Evolutionary conservation across 768 basidiomycete species (phyloP), one percentile per base, ranked within the genome.

Genomic region (Boletus rubropictus): DNA sequence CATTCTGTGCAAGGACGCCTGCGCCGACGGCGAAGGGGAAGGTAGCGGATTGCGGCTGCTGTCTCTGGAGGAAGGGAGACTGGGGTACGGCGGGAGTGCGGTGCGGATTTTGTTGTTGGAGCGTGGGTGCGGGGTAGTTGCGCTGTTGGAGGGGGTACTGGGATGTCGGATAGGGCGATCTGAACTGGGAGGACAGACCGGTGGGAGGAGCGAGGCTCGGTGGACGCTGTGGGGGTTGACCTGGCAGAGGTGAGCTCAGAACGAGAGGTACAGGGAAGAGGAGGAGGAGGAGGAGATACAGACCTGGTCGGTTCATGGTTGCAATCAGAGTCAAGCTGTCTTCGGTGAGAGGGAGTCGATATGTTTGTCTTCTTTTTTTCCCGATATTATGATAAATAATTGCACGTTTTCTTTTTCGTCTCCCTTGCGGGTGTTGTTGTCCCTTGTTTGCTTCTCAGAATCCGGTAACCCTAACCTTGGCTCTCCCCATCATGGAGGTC

Each of bases 161-260:
- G 25, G 73, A 60, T 4, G 69, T 63, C n/a, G 74, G 68, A 57
- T 66, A 74, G 24, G 69, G 73, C 32, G 66, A 68, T 60, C 86
- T 80, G 66, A 80, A 88, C 58, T 83, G 84, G 33, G 70, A 78
- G 10, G 77, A 72, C 49, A 86, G 74, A 32, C 70, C 70, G 50
- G 84, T 76, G 50, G 80, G 82, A 25, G 83, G 79, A 9, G 77
- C 76, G 49, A 88, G 77, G 66, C 77, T 85, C 54, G 87, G 85
- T 42, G 86, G 85, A 65, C 86, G 76, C 67, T 88, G 86, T 59
- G 84, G 85, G 44, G 86, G 84, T 77, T 87, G 86, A 60, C 85
- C 84, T 88, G 64, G 50, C 42, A 45, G 38, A 47, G 40, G 64
- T 53, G 57, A 64, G 50, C 50, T 2, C 8, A 61, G 47, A 11